Evolutionary conservation across 306 rosid genomes (phyloP), one percentile per base, ranked within the genome.

Genomic region (Chamaecrista fasciculata): DNA sequence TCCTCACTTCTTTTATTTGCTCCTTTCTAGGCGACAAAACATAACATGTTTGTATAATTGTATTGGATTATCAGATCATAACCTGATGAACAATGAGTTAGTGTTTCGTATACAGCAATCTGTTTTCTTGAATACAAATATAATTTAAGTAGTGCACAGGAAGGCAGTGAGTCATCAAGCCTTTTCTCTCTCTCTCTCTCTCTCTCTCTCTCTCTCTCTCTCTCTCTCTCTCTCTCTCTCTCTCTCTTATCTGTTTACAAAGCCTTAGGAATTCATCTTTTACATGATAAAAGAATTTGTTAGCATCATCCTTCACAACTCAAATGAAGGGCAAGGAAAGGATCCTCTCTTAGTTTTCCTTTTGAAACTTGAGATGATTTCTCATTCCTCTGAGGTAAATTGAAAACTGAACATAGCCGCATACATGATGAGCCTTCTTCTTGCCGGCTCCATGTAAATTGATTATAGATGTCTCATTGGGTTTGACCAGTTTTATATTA

Each of bases 251-350:
- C 53, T 9, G 12, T 20, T 46, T 61, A 21, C 68, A 71, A n/a
- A 24, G 63, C 56, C 23, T 8, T 2, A 31, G 31, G 39, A 58
- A 70, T 51, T 66, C 49, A 62, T 44, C 61, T 39, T 19, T 65
- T 43, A 31, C 61, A 26, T 9, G 46, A 56, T 24, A 67, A 49
- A 57, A 60, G 59, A n/a, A 62, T 70, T 11, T 50, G 78, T 77
- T 51, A 67, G 43, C 15, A 23, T 44, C 25, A 69, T 68, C 47
- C 59, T 74, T 78, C 72, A 69, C 37, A 39, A n/a, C 65, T 34
- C 65, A 33, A 40, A 18, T 18, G 12, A 6, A 44, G 43, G 18
- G 21, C 31, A 52, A 16, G 55, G 55, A 4, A 68, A 26, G 52
- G 69, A 60, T 60, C 65, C 24, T 72, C 71, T 43, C 8, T 19